Conservation (phyloP, 208 protist genomes). For the Balamuthia mandrillaris region DNA sequence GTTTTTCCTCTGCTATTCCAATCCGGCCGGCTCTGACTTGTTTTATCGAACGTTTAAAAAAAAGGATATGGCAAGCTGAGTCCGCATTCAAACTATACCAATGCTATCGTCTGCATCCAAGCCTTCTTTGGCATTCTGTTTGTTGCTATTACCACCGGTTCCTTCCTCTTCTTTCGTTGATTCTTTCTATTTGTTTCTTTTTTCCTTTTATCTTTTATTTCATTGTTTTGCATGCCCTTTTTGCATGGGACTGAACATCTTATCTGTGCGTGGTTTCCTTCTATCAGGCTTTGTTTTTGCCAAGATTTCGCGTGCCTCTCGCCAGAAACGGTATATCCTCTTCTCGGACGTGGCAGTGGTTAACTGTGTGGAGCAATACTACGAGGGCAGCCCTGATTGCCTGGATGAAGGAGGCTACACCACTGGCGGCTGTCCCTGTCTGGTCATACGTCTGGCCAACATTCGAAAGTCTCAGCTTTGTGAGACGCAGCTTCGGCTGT, state of each 20-base stretch:
- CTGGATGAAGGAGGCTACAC: not conserved
- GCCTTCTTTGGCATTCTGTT: slow-evolving; percentile 36
- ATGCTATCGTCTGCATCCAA: slow-evolving; percentile 26
- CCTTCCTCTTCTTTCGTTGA: not conserved
- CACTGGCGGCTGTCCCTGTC: slow-evolving; percentile 4
- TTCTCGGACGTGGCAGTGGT: slow-evolving; percentile 19
- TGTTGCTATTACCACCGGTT: slow-evolving; percentile 23
- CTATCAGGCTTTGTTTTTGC: slow-evolving; percentile 25
- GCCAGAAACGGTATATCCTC: slow-evolving; percentile 33
- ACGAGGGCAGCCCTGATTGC: not conserved
- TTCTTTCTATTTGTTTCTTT: not conserved
- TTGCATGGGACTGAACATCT: not conserved
- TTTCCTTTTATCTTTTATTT: not conserved
- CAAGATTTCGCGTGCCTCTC: slow-evolving; percentile 16
- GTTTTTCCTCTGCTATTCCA: not conserved
- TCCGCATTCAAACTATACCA: not conserved
- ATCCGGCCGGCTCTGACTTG: not conserved
- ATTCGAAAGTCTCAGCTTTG: slow-evolving; percentile 20
- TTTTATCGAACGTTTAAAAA: not conserved
- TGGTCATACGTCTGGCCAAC: slow-evolving; percentile 14
- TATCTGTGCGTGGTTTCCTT: not conserved
- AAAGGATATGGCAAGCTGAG: slow-evolving; percentile 1
- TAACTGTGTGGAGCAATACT: slow-evolving; percentile 2
- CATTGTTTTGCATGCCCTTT: not conserved
- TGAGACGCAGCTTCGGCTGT: slow-evolving; percentile 8